Base-by-base conservation (phyloP, 108 stramenopile genomes). In the Chaetoceros muelleri region DNA sequence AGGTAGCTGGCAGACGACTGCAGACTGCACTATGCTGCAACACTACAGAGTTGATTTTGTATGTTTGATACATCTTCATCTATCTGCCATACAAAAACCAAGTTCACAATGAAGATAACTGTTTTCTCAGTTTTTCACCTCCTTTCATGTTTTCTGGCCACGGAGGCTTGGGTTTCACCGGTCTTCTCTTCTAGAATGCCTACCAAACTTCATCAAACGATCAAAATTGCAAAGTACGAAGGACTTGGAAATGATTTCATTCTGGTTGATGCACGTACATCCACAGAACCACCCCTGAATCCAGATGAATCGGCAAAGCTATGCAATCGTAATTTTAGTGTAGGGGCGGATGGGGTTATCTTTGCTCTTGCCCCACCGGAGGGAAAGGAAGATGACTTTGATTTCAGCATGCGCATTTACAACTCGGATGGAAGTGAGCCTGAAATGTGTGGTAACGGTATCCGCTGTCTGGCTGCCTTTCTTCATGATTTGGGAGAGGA, bases 201-300 rank as follows among this genome's bases (percentile, higher is more conserved):
- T 25, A 61, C 69, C 54, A 47, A 55, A 51, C 13, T 53, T 2
- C 66, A 65, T 2, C 55, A 66, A 51, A 40, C 56, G 17, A 72
- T 90, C 24, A 69, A 82, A 21, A 95, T 97, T 64, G 75, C 87
- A 69, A 98, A 98, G 61, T 98, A 98, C 74, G 94, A 98, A 64
- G 97, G 97, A 21, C 79, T 98, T n/a, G 97, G 97, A 24, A 98
- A 98, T 74, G 97, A 98, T 71, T 98, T 98, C 62, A 84, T 98
- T 48, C 67, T 96, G 64, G 79, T 98, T 60, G 95, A 98, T 67
- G 85, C 95, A 73, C 88, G 95, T 21, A 86, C 94, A 55, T 63
- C 62, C 26, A 54, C 53, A 13, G 71, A 72, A 25, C 95, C 94
- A 2, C 69, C 82, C 49, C 72, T 95, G 62, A 86, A 92, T 22